Evolutionary conservation across 768 basidiomycete genomes (phyloP).

Genomic region (Pisolithus microcarpus): DNA sequence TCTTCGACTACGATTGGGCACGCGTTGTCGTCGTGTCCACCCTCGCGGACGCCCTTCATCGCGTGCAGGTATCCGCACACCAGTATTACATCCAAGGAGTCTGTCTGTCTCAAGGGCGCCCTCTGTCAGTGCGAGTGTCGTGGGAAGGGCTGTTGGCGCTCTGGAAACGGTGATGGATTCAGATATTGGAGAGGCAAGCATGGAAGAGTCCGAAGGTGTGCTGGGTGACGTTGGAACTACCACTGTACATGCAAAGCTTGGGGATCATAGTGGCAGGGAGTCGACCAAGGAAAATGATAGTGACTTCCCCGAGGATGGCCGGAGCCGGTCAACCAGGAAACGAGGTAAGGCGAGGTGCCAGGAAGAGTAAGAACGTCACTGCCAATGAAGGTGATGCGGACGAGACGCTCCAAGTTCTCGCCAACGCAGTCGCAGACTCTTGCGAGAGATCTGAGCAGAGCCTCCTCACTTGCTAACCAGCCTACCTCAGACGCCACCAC

Average conservation of each 20-base stretch:
- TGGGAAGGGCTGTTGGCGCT: constrained; percentile 36
- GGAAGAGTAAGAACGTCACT: constrained; percentile 57
- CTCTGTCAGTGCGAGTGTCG: constrained; percentile 43
- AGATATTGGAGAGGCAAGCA: constrained; percentile 17
- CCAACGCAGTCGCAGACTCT: constrained; percentile 74
- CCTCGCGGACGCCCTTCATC: constrained; percentile 69
- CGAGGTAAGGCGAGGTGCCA: constrained; percentile 77
- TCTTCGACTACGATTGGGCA: constrained; percentile 56
- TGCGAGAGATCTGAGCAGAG: constrained; percentile 76
- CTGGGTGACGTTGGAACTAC: constrained; percentile 20
- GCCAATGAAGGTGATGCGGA: constrained; percentile 29
- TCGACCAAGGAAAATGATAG: constrained; percentile 14
- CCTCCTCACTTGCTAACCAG: constrained; percentile 36
- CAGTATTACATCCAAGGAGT: constrained; percentile 46
- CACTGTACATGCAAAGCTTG: constrained; percentile 33
- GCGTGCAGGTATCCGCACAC: constrained; percentile 51
- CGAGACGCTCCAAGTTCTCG: constrained; percentile 61
- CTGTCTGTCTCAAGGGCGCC: constrained; percentile 50
- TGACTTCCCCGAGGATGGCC: constrained; percentile 29
- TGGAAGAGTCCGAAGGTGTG: constrained; percentile 36
- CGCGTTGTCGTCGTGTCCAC: constrained; percentile 53
- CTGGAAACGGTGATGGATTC: constrained; percentile 45
- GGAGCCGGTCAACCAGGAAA: constrained; percentile 61
- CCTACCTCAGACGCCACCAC: constrained; percentile 10
- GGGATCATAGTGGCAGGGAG: constrained; percentile 4